phyloP scores from a whole-genome alignment of 1,284 basidiomycete species.

The Meira miltonrushii region DNA sequence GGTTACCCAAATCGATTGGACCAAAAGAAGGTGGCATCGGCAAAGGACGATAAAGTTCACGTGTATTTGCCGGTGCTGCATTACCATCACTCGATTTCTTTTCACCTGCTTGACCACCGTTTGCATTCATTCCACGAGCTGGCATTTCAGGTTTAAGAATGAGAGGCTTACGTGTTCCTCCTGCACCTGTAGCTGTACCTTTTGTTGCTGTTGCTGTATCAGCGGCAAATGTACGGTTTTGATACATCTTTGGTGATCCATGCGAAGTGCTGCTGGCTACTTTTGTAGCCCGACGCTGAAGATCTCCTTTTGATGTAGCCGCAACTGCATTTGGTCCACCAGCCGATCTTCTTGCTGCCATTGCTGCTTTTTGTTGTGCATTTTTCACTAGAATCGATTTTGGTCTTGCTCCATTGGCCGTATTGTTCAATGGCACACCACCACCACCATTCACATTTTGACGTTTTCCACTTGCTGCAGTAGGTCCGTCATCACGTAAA shows the following conservation, averaged over 20 bases:
- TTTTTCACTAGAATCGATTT: not conserved
- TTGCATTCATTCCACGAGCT: too few species aligned
- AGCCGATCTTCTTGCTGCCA: not conserved
- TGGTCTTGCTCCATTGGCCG: not conserved
- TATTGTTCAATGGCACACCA: not conserved
- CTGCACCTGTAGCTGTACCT: too few species aligned
- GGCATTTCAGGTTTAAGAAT: too few species aligned
- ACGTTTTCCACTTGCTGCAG: not conserved
- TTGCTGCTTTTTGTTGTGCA: not conserved
- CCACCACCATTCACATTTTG: too few species aligned
- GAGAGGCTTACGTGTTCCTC: too few species aligned
- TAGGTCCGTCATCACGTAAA: not conserved
- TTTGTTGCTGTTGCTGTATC: not conserved
- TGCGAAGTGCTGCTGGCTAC: slow-evolving; percentile 1
- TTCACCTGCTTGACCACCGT: too few species aligned
- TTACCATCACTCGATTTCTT: too few species aligned
- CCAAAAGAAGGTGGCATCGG: slow-evolving; percentile 3
- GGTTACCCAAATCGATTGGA: not conserved
- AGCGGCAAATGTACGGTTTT: not conserved
- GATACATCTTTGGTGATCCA: slow-evolving; percentile 6
- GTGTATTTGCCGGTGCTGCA: not conserved
- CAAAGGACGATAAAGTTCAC: slow-evolving; percentile 6
- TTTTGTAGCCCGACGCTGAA: not conserved
- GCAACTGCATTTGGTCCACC: not conserved
- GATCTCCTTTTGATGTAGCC: not conserved